These are phyloP conservation scores for Ophiocordyceps robertsii DNA, from an alignment of 2,329 filamentous ascomycete genomes.

Conservation along the genomic window DNA sequence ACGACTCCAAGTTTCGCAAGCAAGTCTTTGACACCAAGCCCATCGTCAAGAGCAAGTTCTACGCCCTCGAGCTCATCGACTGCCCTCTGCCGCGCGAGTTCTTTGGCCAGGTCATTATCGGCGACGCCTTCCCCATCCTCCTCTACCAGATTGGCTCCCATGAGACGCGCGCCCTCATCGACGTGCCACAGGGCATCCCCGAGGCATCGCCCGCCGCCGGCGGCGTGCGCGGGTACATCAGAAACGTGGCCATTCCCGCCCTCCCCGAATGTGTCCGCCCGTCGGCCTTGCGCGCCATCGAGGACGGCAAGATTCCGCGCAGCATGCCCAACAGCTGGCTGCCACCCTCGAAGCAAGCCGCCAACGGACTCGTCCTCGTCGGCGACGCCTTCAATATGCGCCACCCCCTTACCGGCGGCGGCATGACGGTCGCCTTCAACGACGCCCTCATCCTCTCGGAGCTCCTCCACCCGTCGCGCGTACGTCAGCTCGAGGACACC, in stretches of 20 bases:
- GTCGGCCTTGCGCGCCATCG: slow-evolving; percentile 62
- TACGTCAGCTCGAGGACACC: slow-evolving; percentile 59
- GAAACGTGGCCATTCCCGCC: slow-evolving; percentile 64
- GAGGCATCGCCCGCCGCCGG: slow-evolving; percentile 61
- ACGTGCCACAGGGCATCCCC: slow-evolving; percentile 67
- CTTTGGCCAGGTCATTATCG: slow-evolving; percentile 81
- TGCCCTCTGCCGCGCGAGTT: slow-evolving; percentile 60
- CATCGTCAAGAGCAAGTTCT: slow-evolving; percentile 74
- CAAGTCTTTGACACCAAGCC: slow-evolving; percentile 55
- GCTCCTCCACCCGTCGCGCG: slow-evolving; percentile 53
- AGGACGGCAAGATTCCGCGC: slow-evolving; percentile 58
- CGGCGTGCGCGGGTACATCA: slow-evolving; percentile 74
- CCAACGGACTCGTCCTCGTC: slow-evolving; percentile 59
- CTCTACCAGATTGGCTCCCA: slow-evolving; percentile 95
- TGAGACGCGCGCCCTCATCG: slow-evolving; percentile 82
- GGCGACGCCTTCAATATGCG: slow-evolving; percentile 99
- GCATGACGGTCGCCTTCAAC: slow-evolving; percentile 96
- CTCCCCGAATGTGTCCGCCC: slow-evolving; percentile 62
- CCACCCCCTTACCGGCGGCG: slow-evolving; percentile 92
- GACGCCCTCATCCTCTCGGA: slow-evolving; percentile 70
- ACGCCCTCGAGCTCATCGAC: slow-evolving; percentile 83
- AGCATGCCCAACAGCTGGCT: slow-evolving; percentile 96
- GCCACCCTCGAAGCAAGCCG: slow-evolving; percentile 51
- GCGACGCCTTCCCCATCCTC: slow-evolving; percentile 62
- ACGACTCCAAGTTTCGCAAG: slow-evolving; percentile 83